Evolutionary conservation across 495 filamentous ascomycete species (phyloP).

Genomic region (Pseudomonodictys pantanalensis): DNA sequence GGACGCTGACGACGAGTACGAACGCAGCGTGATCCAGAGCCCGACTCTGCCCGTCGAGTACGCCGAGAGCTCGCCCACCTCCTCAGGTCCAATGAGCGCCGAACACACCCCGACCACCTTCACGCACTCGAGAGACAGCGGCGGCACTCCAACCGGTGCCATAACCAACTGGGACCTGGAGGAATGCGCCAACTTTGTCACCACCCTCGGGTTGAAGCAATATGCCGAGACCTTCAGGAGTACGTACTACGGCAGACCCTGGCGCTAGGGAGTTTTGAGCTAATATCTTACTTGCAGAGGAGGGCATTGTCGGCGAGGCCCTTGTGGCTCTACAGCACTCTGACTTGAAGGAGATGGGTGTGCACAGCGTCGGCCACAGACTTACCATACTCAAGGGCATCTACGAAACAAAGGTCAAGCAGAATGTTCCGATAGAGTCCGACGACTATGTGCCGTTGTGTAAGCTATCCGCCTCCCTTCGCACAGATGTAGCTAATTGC

Average conservation of each 20-base stretch:
- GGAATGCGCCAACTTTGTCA: constrained; percentile 83
- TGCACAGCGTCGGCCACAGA: constrained; percentile 87
- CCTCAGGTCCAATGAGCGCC: constrained; percentile 74
- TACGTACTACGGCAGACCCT: constrained; percentile 42
- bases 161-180: constrained; percentile 87
- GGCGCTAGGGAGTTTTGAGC: background rate
- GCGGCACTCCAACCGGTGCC: constrained; percentile 69
- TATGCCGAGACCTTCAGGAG: constrained; percentile 81
- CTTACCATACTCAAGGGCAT: constrained; percentile 92
- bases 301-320: constrained; percentile 89
- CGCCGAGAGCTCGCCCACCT: constrained; percentile 68
- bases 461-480: constrained; percentile 48
- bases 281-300: constrained; percentile 56
- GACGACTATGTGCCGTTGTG: constrained; percentile 93
- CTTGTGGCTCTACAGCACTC: constrained; percentile 85
- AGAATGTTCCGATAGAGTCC: constrained; percentile 83
- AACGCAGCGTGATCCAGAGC: constrained; percentile 73
- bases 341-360: constrained; percentile 90
- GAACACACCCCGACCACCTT: constrained; percentile 89
- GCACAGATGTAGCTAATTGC: constrained; percentile 18
- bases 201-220: constrained; percentile 72
- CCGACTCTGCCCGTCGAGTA: constrained; percentile 72
- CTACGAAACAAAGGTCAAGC: constrained; percentile 90
- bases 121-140: constrained; percentile 63
- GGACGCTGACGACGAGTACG: constrained; percentile 93